Conservation (phyloP, 148 eudicot genomes). For the Diospyros lotus region DNA sequence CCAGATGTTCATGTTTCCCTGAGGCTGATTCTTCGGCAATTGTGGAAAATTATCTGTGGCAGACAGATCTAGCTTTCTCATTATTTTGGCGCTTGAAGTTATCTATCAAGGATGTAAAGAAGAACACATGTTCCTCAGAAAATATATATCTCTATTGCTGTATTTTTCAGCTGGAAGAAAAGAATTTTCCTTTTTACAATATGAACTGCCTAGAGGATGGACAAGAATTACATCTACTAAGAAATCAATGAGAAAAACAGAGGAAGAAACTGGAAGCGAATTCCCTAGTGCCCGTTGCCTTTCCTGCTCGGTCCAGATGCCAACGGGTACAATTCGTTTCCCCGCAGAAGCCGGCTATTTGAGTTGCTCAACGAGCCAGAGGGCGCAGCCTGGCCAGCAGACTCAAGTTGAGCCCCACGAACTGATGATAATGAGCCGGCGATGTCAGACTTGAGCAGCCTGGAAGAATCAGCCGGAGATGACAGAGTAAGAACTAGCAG, state of each 20-base stretch:
- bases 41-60: too few species aligned
- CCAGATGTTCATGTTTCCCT: too few species aligned
- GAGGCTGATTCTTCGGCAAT: too few species aligned
- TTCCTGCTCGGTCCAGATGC: conserved; percentile 25
- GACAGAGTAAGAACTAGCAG: background rate
- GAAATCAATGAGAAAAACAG: background rate
- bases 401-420: background rate
- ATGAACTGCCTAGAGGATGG: background rate
- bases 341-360: background rate
- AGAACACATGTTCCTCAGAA: background rate
- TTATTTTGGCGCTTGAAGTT: too few species aligned
- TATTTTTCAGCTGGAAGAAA: background rate
- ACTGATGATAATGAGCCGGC: background rate
- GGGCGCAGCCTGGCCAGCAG: background rate
- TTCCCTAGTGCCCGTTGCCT: conserved; percentile 27
- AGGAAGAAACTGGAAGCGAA: background rate
- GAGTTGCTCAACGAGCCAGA: background rate
- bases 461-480: conserved; percentile 7
- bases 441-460: background rate
- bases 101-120: background rate
- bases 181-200: background rate
- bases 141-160: background rate
- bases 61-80: too few species aligned
- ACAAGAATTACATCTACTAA: background rate
- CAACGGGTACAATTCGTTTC: background rate